Conservation (phyloP, 73 alveolate genomes). For the Paramecium biaurelia region DNA sequence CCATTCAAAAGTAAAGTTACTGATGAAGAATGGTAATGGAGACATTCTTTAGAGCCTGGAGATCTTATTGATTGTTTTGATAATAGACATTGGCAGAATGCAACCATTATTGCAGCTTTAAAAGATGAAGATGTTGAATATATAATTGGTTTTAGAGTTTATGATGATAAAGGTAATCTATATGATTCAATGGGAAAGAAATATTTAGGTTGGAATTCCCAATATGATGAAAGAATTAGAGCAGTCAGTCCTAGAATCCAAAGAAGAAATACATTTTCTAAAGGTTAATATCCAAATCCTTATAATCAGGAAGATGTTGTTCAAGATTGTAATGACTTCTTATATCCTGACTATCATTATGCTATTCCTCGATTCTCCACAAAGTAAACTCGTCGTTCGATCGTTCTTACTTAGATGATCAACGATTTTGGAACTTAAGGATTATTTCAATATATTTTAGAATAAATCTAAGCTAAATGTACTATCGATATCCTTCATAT, state of each 20-base stretch:
- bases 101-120: slow-evolving; percentile 37
- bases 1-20: slow-evolving; percentile 57
- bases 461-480: slow-evolving; percentile 64
- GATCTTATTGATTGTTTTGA: slow-evolving; percentile 81
- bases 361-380: slow-evolving; percentile 73
- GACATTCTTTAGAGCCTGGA: slow-evolving; percentile 69
- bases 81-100: slow-evolving; percentile 62
- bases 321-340: slow-evolving; percentile 71
- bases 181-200: slow-evolving; percentile 68
- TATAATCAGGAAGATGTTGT: slow-evolving; percentile 52
- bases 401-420: slow-evolving; percentile 64
- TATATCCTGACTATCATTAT: slow-evolving; percentile 55
- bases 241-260: slow-evolving; percentile 75
- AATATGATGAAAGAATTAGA: slow-evolving; percentile 86
- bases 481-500: slow-evolving; percentile 65
- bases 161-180: slow-evolving; percentile 72
- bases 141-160: slow-evolving; percentile 79
- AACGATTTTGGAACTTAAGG: slow-evolving; percentile 74
- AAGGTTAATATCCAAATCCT: neutral
- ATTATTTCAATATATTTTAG: slow-evolving; percentile 69
- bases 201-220: slow-evolving; percentile 83
- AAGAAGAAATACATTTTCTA: neutral
- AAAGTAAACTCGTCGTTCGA: slow-evolving; percentile 65
- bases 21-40: slow-evolving; percentile 73
- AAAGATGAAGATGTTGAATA: slow-evolving; percentile 14